A percentile compares a stretch with the other conserved stretches of the same genome.
phyloP scores from a whole-genome alignment of 2,329 filamentous ascomycete genomes.

The Alternaria arbusti region DNA sequence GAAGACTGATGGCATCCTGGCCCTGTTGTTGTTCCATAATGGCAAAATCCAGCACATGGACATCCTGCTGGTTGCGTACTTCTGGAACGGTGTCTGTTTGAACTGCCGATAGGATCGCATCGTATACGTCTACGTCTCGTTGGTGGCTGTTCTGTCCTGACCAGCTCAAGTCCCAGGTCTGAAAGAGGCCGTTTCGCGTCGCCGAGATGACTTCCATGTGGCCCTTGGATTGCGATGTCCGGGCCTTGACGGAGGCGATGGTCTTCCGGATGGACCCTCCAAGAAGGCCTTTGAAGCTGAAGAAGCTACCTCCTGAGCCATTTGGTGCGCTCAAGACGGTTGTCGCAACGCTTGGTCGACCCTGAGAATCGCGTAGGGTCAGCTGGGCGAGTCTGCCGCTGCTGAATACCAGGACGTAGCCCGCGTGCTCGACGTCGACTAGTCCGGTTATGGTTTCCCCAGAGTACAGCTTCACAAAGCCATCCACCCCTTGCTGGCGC shows the following conservation, averaged over 20 bases:
- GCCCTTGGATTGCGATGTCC: constrained; percentile 73
- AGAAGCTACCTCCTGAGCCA: constrained; percentile 72
- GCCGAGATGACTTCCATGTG: constrained; percentile 84
- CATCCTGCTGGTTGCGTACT: constrained; percentile 60
- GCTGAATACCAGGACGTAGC: constrained; percentile 84
- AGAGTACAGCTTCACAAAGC: constrained; percentile 74
- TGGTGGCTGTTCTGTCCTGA: constrained; percentile 81
- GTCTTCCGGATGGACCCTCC: constrained; percentile 75
- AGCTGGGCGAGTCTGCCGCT: constrained; percentile 87
- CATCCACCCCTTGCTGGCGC: constrained; percentile 79
- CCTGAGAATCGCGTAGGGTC: constrained; percentile 83
- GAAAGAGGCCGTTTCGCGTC: constrained; percentile 77
- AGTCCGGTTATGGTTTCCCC: constrained; percentile 80
- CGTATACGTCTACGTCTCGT: constrained; percentile 73
- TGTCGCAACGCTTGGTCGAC: constrained; percentile 78
- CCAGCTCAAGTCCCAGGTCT: constrained; percentile 88
- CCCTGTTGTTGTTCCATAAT: constrained; percentile 60
- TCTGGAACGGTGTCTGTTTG: constrained; percentile 59
- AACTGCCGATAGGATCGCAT: constrained; percentile 68
- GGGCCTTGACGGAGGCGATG: constrained; percentile 79
- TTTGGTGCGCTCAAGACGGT: constrained; percentile 72
- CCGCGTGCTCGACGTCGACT: constrained; percentile 82
- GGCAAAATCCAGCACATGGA: constrained; percentile 81
- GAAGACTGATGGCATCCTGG: constrained; percentile 24
- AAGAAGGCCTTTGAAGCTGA: constrained; percentile 79